Conservation (phyloP, 345 rosid species). For the Stellera chamaejasme region DNA sequence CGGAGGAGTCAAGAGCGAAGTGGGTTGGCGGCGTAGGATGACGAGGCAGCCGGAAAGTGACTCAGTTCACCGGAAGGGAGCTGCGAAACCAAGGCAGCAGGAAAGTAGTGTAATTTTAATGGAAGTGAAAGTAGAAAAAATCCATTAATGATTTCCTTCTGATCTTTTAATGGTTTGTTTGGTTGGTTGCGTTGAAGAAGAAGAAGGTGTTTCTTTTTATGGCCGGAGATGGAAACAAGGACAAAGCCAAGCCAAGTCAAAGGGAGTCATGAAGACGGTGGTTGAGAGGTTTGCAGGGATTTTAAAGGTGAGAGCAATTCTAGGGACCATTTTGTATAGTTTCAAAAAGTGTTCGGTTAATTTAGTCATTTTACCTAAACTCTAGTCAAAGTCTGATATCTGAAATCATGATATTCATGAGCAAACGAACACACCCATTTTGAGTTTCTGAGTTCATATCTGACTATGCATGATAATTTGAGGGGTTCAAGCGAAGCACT, state of each 20-base stretch:
- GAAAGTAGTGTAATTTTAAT: background rate
- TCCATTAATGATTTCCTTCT: constrained; percentile 21
- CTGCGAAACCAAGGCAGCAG: constrained; percentile 20
- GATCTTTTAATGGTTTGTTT: constrained; percentile 5
- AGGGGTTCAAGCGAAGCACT: background rate
- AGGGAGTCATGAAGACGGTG: too few species aligned
- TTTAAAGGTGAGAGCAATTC: too few species aligned
- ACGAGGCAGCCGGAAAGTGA: constrained; percentile 19
- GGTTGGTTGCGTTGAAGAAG: constrained; percentile 7
- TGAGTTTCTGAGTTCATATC: too few species aligned
- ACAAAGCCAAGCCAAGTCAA: too few species aligned
- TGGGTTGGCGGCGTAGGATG: constrained; percentile 5
- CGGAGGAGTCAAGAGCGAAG: constrained; percentile 3
- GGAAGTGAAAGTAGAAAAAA: constrained; percentile 13
- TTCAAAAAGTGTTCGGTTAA: too few species aligned
- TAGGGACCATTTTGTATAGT: too few species aligned
- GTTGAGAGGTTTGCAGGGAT: too few species aligned
- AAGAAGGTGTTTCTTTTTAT: constrained; percentile 8
- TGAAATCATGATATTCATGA: too few species aligned
- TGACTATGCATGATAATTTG: too few species aligned
- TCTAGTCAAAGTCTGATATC: too few species aligned
- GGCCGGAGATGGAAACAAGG: constrained; percentile 24
- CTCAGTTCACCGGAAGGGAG: constrained; percentile 16
- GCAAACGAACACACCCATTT: too few species aligned
- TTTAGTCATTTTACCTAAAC: too few species aligned